Evolutionary conservation across 192 early-diverging fungal genomes (phyloP), one percentile per base, ranked within the genome.

Genomic region (Thamnidium elegans): DNA sequence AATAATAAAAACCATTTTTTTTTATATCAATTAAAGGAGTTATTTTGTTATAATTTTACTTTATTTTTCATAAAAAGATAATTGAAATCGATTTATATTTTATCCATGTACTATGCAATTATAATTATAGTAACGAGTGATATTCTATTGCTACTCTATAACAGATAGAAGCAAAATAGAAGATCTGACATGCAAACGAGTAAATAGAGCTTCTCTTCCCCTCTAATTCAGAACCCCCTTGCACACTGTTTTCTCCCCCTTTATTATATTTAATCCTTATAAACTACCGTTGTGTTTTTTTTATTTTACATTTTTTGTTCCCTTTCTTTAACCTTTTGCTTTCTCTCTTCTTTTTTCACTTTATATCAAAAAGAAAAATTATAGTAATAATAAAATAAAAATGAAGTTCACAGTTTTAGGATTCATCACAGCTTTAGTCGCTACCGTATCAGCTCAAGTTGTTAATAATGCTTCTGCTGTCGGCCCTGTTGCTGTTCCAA

Each of bases 351-450:
- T 59, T 59, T 56, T 45, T 45, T 42, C 14, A 1, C 39, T 43
- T 44, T 7, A 34, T 8, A 14, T 58, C 21, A 19, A 52, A 13
- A 1, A 19, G 2, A 6, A 48, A 19, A 26, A 53, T 13, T 36
- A 36, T 55, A 32, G 30, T 32, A 31, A 15, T 54, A 54, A 54
- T 34, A 34, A 32, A 15, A 17, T 17, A 34, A n/a, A 17, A 11
- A 56, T 56, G 55, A 56, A 56, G 55, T 34, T 56, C 55, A 36
- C 55, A 20, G 34, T 56, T 39, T n/a, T 34, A 36, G 55, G 55
- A 36, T 56, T 34, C 17, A 34, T 39, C 34, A 34, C 34, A 56
- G 55, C 55, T 56, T 30, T 59, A 36, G 43, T 59, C 21, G 21
- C 43, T 14, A 4, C 21, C 20, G 58, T 43, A 45, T 59, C 58